phyloP scores from a whole-genome alignment of 306 rosid species.

The Trifolium fragiferum region DNA sequence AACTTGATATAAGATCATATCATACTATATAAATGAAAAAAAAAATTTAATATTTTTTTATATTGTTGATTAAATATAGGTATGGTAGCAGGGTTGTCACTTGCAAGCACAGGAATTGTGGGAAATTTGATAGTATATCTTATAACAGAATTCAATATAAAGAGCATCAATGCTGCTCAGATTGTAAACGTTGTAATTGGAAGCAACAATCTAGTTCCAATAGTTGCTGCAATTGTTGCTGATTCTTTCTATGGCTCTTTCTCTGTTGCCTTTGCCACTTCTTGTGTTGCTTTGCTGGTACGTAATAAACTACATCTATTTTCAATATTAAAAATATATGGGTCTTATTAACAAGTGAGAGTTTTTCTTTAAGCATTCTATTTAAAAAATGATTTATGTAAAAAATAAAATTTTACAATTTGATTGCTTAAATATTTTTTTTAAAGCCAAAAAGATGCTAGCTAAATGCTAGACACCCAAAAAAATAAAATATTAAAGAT shows the following conservation, averaged over 20 bases:
- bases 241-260: constrained; percentile 61
- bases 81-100: constrained; percentile 39
- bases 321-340: no score
- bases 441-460: no score
- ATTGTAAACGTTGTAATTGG: constrained; percentile 49
- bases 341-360: no score
- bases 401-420: no score
- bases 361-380: no score
- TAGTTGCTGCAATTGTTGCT: constrained; percentile 56
- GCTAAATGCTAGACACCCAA: no score
- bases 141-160: constrained; percentile 45
- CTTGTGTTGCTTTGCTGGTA: constrained; percentile 44
- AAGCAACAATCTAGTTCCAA: constrained; percentile 43
- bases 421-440: no score
- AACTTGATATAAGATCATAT: no score
- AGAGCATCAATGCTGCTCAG: constrained; percentile 59
- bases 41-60: no score
- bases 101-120: constrained; percentile 44
- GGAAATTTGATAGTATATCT: constrained; percentile 59
- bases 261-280: constrained; percentile 46
- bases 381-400: no score
- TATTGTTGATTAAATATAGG: constrained; percentile 38
- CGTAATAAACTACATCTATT: background rate
- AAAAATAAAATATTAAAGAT: no score
- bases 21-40: no score